Conservation (phyloP, 345 rosid species). For the Psidium friedrichsthalianum region DNA sequence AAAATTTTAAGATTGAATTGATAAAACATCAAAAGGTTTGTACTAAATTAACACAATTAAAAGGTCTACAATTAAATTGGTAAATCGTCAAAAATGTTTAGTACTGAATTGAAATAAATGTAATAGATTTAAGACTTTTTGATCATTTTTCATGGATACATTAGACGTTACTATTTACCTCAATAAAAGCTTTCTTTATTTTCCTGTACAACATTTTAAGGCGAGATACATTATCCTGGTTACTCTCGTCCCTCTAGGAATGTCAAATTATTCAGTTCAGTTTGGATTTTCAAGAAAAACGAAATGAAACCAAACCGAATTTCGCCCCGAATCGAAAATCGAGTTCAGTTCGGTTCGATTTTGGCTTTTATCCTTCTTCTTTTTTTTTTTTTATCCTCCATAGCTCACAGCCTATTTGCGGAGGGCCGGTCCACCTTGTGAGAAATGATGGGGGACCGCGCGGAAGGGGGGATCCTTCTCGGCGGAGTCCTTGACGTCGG, state of each 20-base stretch:
- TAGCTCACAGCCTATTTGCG: not conserved
- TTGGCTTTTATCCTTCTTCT: too few species aligned
- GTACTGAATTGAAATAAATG: rapidly evolving
- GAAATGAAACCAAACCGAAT: too few species aligned
- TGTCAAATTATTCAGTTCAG: too few species aligned
- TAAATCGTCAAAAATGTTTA: not conserved
- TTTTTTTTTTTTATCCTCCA: too few species aligned
- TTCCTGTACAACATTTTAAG: not conserved
- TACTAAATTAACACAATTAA: not conserved
- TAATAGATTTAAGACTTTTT: not conserved
- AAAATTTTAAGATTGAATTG: not conserved
- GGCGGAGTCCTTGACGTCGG: conserved; percentile 64
- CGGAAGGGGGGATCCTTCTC: conserved; percentile 52
- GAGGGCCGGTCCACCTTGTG: conserved; percentile 67
- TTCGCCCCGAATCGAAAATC: too few species aligned
- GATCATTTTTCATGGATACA: not conserved
- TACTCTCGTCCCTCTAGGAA: not conserved
- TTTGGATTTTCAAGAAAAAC: too few species aligned
- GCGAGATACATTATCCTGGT: not conserved
- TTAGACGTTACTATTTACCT: not conserved
- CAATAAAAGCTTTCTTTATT: not conserved
- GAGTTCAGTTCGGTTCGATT: too few species aligned
- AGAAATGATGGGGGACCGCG: conserved; percentile 57
- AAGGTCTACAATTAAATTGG: too few species aligned
- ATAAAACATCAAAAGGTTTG: rapidly evolving